phyloP scores from a whole-genome alignment of 78 protist genomes.

The Creolimax fragrantissima region DNA sequence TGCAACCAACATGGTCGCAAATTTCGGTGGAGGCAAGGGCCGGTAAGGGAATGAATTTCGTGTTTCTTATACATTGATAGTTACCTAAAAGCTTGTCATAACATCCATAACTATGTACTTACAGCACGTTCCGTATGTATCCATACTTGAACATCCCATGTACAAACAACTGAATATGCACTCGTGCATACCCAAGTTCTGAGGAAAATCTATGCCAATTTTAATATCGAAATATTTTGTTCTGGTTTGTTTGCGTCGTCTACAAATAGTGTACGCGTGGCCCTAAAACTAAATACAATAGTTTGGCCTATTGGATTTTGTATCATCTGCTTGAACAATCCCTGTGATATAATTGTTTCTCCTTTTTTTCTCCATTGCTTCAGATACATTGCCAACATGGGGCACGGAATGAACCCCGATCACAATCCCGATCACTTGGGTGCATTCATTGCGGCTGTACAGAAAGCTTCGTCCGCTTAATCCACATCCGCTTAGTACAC shows the following conservation, averaged over 20 bases:
- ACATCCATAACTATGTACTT: not conserved
- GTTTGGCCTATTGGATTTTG: too few species aligned
- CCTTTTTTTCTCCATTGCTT: not conserved
- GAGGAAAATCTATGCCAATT: too few species aligned
- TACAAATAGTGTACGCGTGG: too few species aligned
- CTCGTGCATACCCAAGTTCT: not conserved
- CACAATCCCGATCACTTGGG: constrained; percentile 36
- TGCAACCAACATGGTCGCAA: constrained; percentile 35
- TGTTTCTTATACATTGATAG: not conserved
- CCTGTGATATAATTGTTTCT: too few species aligned
- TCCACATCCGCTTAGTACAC: too few species aligned
- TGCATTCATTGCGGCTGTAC: constrained; percentile 51
- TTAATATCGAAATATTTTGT: too few species aligned
- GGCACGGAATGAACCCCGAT: constrained; percentile 75
- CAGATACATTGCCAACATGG: constrained; percentile 58
- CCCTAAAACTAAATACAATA: too few species aligned
- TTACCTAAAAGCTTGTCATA: not conserved
- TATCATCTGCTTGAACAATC: too few species aligned
- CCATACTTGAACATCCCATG: not conserved
- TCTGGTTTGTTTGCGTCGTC: too few species aligned
- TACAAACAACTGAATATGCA: not conserved
- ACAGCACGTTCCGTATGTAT: not conserved
- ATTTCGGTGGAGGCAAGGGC: constrained; percentile 36
- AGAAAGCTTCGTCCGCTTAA: not conserved
- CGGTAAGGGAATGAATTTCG: not conserved